A percentile compares a stretch with the other conserved stretches of the same genome.
These are phyloP conservation scores for Boletus huronensis DNA, from an alignment of 768 basidiomycete species.

Conservation along the genomic window DNA sequence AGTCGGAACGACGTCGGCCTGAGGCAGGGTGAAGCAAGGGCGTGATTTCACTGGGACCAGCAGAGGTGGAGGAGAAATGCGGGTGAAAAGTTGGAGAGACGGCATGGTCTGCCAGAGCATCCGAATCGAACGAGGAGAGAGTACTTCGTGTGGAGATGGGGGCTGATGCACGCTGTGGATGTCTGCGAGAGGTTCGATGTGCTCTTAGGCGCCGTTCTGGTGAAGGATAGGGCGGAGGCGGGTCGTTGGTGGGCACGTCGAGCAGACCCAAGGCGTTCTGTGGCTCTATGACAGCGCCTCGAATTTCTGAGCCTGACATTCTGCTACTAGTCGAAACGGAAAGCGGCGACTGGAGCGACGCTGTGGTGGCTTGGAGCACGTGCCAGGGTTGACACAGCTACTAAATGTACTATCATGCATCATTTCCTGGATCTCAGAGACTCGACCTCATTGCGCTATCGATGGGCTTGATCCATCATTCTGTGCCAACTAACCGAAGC, in stretches of 20 bases:
- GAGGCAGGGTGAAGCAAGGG: constrained; percentile 40
- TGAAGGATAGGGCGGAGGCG: constrained; percentile 70
- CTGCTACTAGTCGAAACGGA: neutral
- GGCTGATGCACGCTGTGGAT: constrained; percentile 30
- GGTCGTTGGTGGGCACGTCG: constrained; percentile 39
- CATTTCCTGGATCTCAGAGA: too few relatives aligned
- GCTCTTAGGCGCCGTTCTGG: constrained; percentile 41
- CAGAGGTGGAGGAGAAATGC: constrained; percentile 18
- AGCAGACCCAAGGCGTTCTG: constrained; percentile 8
- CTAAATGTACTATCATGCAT: too few relatives aligned
- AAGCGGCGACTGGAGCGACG: too few relatives aligned
- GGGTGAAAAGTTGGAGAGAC: constrained; percentile 17
- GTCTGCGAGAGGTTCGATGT: constrained; percentile 28
- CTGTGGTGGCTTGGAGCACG: neutral
- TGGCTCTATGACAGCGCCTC: neutral
- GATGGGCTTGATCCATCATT: too few relatives aligned
- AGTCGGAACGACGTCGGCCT: constrained; percentile 51
- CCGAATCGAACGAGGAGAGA: constrained; percentile 34
- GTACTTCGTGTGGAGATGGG: constrained; percentile 28
- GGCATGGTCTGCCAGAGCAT: constrained; percentile 34
- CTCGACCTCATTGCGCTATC: too few relatives aligned
- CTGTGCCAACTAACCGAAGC: too few relatives aligned
- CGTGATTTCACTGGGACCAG: constrained; percentile 44
- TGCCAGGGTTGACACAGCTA: too few relatives aligned
- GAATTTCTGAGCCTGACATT: constrained; percentile 11